These are phyloP conservation scores for Helicostylum pulchrum DNA, from an alignment of 192 early-diverging fungal genomes.

Conservation along the genomic window DNA sequence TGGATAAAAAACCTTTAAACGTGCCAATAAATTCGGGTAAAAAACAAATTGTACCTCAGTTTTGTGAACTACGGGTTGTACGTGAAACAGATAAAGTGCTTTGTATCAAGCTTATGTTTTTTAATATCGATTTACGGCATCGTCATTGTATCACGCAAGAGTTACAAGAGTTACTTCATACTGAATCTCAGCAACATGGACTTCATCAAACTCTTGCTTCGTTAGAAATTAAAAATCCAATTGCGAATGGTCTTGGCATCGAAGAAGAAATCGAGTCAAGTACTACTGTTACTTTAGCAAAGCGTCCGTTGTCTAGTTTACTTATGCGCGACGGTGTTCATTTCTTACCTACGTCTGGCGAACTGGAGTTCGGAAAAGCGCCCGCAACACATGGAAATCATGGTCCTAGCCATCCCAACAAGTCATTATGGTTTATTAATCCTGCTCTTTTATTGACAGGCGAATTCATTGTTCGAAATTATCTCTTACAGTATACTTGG, in stretches of 20 bases:
- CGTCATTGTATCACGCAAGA: constrained; percentile 21
- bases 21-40: not conserved
- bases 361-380: too few species aligned
- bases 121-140: constrained; percentile 21
- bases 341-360: constrained; percentile 11
- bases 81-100: constrained; percentile 29
- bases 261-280: not conserved
- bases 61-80: constrained; percentile 29
- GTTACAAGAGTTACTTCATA: constrained; percentile 13
- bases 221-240: not conserved
- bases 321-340: constrained; percentile 42
- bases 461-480: constrained; percentile 47
- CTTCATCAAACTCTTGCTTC: not conserved
- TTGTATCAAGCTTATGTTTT: constrained; percentile 29
- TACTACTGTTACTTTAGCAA: constrained; percentile 1
- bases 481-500: constrained; percentile 46
- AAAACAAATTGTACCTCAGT: constrained; percentile 4
- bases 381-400: too few species aligned
- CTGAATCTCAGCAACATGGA: not conserved
- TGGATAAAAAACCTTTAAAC: not conserved
- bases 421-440: constrained; percentile 28
- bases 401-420: not conserved
- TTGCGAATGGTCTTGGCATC: not conserved
- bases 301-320: constrained; percentile 41
- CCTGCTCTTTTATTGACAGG: constrained; percentile 27